Percentiles rank a stretch among this genome's conserved stretches.
Evolutionary conservation across 306 rosid species (phyloP).

Genomic region (Sicyos baderoa): DNA sequence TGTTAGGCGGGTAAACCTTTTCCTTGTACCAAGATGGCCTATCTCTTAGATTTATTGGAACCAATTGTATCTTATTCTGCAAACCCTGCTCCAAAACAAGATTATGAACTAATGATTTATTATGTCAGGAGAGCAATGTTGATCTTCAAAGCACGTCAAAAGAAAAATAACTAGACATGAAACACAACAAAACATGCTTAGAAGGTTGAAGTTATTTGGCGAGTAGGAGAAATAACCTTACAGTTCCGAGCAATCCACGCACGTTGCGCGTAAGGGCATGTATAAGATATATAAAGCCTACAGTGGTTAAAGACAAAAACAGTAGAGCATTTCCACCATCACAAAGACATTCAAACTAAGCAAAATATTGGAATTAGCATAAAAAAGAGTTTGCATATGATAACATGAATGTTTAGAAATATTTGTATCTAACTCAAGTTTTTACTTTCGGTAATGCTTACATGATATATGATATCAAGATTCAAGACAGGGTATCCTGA

Average conservation of each 20-base stretch:
- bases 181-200: not conserved
- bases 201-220: not conserved
- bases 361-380: not conserved
- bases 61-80: slow-evolving; percentile 55
- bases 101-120: not conserved
- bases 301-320: slow-evolving; percentile 4
- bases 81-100: slow-evolving; percentile 45
- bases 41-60: slow-evolving; percentile 63
- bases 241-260: slow-evolving; percentile 74
- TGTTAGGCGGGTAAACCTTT: slow-evolving; percentile 62
- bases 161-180: not conserved
- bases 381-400: slow-evolving; percentile 6
- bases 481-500: not conserved
- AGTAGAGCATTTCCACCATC: slow-evolving; percentile 15
- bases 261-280: slow-evolving; percentile 83
- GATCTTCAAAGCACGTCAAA: not conserved
- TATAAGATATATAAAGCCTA: slow-evolving; percentile 74
- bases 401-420: not conserved
- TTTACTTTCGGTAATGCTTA: not conserved
- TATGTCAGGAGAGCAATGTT: not conserved
- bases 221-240: slow-evolving; percentile 41
- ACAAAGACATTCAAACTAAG: slow-evolving; percentile 10
- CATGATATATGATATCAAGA: not conserved
- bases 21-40: slow-evolving; percentile 85
- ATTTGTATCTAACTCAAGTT: not conserved